A percentile compares a stretch with the other conserved stretches of the same genome.
These are phyloP conservation scores for Bocquillonia castaneifolia DNA, from an alignment of 441 rosid species.

Conservation along the genomic window DNA sequence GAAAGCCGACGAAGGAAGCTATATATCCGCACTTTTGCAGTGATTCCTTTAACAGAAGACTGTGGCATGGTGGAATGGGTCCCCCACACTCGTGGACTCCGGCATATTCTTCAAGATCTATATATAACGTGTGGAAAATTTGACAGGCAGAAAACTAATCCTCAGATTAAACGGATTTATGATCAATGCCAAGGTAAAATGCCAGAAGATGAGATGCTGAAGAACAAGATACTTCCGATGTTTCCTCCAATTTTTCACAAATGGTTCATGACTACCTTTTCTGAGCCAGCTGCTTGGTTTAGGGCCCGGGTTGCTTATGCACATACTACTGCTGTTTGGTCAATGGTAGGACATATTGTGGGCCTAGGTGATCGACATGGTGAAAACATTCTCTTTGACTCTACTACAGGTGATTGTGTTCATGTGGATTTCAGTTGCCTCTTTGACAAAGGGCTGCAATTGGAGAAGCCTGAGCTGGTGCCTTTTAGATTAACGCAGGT, in stretches of 20 bases:
- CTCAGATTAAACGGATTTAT: conserved; percentile 82
- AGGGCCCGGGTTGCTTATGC: conserved; percentile 97
- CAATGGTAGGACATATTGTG: conserved; percentile 99
- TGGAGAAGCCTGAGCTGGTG: conserved; percentile 99
- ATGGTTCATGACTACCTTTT: conserved; percentile 95
- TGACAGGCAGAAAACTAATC: conserved; percentile 92
- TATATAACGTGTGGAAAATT: conserved; percentile 77
- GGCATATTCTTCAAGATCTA: conserved; percentile 92
- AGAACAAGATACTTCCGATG: conserved; percentile 89
- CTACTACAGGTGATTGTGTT: conserved; percentile 97
- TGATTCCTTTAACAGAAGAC: conserved; percentile 96
- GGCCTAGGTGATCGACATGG: conserved; percentile 99
- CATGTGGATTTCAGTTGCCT: conserved; percentile 99
- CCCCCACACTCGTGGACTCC: conserved; percentile 92
- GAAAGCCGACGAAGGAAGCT: conserved; percentile 96
- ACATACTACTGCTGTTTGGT: conserved; percentile 99
- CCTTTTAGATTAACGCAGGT: conserved; percentile 99
- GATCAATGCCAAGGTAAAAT: conserved; percentile 82
- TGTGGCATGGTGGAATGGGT: conserved; percentile 99
- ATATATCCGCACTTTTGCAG: conserved; percentile 93
- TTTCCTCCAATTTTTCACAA: conserved; percentile 96
- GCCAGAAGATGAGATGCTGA: conserved; percentile 91
- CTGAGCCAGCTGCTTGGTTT: conserved; percentile 99
- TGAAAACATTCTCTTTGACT: conserved; percentile 97
- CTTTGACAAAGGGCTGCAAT: conserved; percentile 93